Percentiles rank a stretch among this genome's conserved stretches.
These are phyloP conservation scores for Kwoniella dejecticola DNA, from an alignment of 768 basidiomycete genomes.

Conservation along the genomic window DNA sequence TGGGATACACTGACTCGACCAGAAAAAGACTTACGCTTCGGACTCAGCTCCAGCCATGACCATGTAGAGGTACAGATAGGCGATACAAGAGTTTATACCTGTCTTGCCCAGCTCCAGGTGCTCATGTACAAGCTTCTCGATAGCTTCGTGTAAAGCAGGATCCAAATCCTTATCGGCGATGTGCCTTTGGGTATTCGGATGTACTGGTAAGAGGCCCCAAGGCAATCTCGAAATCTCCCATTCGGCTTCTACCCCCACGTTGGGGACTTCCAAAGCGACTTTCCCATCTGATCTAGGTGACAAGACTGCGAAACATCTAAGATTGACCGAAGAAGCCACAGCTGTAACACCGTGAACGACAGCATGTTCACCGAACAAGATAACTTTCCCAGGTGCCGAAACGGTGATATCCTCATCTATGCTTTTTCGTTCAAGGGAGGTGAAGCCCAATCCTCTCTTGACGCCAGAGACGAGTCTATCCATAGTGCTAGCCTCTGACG, in stretches of 20 bases:
- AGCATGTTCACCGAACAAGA: constrained; percentile 97
- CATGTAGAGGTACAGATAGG: constrained; percentile 95
- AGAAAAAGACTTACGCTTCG: constrained; percentile 61
- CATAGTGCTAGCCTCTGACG: constrained; percentile 23
- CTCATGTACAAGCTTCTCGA: constrained; percentile 59
- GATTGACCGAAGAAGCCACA: constrained; percentile 89
- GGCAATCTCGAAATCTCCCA: constrained; percentile 69
- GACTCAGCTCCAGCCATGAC: constrained; percentile 62
- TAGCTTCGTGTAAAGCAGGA: constrained; percentile 69
- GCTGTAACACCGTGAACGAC: constrained; percentile 97
- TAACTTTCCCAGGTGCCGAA: constrained; percentile 95
- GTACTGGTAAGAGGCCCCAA: constrained; percentile 44
- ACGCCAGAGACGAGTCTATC: constrained; percentile 45
- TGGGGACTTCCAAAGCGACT: constrained; percentile 73
- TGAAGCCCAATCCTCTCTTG: constrained; percentile 37
- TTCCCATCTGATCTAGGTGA: constrained; percentile 73
- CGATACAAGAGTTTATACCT: constrained; percentile 61
- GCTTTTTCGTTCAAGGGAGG: constrained; percentile 21
- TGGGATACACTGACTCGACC: too few species aligned
- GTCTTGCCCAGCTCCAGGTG: constrained; percentile 53
- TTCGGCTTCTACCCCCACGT: constrained; percentile 70
- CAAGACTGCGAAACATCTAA: constrained; percentile 87
- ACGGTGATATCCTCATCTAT: constrained; percentile 62
- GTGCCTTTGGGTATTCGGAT: constrained; percentile 59
- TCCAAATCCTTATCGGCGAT: constrained; percentile 66